Percentiles rank a stretch among this genome's conserved stretches.
Conservation (phyloP, 805 yeast species). For the Kuraishia molischiana region DNA sequence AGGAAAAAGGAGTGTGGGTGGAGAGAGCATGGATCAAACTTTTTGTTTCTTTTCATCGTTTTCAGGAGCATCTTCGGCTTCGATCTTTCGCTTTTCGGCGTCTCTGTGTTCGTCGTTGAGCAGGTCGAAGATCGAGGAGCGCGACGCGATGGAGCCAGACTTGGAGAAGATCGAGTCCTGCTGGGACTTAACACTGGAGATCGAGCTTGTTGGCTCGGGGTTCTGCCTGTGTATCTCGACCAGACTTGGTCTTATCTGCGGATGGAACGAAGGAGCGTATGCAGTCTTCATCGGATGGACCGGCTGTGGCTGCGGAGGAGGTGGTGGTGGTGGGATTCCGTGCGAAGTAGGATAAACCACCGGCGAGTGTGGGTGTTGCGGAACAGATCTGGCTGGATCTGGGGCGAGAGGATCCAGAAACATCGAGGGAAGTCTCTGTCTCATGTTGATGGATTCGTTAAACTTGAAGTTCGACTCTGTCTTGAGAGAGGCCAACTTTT, state of each 20-base stretch:
- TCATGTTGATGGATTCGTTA: slow-evolving; percentile 5
- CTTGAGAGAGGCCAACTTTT: neutral
- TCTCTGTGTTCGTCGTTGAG: slow-evolving; percentile 1
- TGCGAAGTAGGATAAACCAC: no score
- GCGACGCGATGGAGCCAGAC: neutral
- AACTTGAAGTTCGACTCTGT: neutral
- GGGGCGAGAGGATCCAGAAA: slow-evolving; percentile 41
- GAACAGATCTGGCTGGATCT: slow-evolving; percentile 13
- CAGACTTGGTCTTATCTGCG: neutral
- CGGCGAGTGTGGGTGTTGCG: no score
- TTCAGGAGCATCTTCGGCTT: neutral
- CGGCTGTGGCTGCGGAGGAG: no score
- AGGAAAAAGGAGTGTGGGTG: no score
- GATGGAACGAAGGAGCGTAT: no score
- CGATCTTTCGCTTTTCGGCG: neutral
- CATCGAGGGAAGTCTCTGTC: slow-evolving; percentile 37
- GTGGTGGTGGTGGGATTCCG: no score
- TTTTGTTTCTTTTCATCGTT: neutral
- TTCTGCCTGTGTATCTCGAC: neutral
- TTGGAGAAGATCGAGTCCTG: slow-evolving; percentile 2
- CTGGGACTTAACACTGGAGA: neutral
- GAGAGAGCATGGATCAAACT: no score
- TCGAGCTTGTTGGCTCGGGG: neutral
- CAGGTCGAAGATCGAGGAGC: slow-evolving; percentile 1
- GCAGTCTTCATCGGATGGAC: no score